Conservation (phyloP, 2,329 filamentous ascomycete species). For the Sclerotinia glacialis region DNA sequence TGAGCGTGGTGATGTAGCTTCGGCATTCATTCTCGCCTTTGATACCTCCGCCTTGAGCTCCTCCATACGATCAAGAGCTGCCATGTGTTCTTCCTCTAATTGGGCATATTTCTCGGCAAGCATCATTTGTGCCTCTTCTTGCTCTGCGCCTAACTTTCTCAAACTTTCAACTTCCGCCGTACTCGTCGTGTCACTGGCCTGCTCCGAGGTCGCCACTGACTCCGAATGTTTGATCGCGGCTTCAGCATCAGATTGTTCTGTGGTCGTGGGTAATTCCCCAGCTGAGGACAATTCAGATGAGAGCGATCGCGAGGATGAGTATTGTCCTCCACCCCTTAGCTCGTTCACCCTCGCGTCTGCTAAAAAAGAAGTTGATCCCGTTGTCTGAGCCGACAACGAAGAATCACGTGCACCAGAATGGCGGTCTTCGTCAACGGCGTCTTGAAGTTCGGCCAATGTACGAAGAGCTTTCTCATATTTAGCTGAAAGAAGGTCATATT, state of each 20-base stretch:
- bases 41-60: conserved; percentile 84
- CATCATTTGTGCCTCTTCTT: conserved; percentile 69
- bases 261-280: conserved; percentile 69
- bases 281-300: conserved; percentile 91
- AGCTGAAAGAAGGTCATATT: conserved; percentile 75
- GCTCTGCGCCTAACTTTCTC: conserved; percentile 68
- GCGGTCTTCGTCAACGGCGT: conserved; percentile 74
- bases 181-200: conserved; percentile 48
- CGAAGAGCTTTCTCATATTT: conserved; percentile 91
- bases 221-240: conserved; percentile 44
- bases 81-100: conserved; percentile 76
- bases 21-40: conserved; percentile 62
- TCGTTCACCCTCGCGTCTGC: conserved; percentile 70
- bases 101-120: conserved; percentile 78
- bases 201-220: conserved; percentile 32
- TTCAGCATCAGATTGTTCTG: conserved; percentile 61
- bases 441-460: conserved; percentile 79
- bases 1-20: conserved; percentile 54
- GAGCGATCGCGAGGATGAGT: conserved; percentile 82
- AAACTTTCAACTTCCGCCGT: conserved; percentile 68
- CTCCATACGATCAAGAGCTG: conserved; percentile 81
- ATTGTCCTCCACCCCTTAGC: conserved; percentile 63
- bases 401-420: conserved; percentile 54
- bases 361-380: conserved; percentile 78
- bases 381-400: conserved; percentile 50